Base-by-base conservation (phyloP, 192 early-diverging fungal genomes). In the Phlyctochytrium bullatum region DNA sequence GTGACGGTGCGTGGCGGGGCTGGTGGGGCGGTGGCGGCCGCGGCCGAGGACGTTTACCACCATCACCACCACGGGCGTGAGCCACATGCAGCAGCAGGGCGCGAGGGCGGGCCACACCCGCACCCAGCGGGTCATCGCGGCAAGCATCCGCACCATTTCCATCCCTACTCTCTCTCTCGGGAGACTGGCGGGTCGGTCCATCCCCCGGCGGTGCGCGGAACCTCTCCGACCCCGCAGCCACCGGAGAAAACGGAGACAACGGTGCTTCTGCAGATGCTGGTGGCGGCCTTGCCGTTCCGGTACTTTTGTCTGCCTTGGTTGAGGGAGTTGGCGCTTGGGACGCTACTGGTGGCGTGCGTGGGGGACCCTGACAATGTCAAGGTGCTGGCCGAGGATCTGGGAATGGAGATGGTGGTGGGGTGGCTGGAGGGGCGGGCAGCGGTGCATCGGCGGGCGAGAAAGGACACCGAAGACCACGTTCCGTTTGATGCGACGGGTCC, bases 381-480 rank as follows among this genome's bases (percentile, higher is more conserved):
- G 12, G 60, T 73, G 10, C 23, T 74, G 10, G 59, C 50, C 23
- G 73, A 74, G 34, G 70, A 73, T 2, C 25, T 74, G 20, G 51
- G n/a, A 28, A 2, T 73, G 10, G 29, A 61, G 30, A 29, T 54
- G 0, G 52, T 74, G 27, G 36, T 53, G 1, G 36, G 34, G 12
- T 74, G 66, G 64, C 27, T 25, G n/a, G 17, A 59, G 40, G 6
- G 40, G 40, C 6, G 6, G 10, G 40, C 10, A 20, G 20, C 6
- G 40, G 40, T 47, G 10, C 6, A 47, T 6, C 6, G 40, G 40
- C 40, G 20, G 20, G 20, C 6, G 40, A 20, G 20, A 20, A 47
- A 47, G 40, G 20, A 6, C 40, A 47, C 6, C 10, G 20, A 47
- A 14, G 40, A 20, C 40, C 6, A 47, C 10, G 40, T 20, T 6